Percentiles rank a stretch among this genome's conserved stretches.
Conservation (phyloP, 73 alveolate species). For the Durusdinium trenchii region DNA sequence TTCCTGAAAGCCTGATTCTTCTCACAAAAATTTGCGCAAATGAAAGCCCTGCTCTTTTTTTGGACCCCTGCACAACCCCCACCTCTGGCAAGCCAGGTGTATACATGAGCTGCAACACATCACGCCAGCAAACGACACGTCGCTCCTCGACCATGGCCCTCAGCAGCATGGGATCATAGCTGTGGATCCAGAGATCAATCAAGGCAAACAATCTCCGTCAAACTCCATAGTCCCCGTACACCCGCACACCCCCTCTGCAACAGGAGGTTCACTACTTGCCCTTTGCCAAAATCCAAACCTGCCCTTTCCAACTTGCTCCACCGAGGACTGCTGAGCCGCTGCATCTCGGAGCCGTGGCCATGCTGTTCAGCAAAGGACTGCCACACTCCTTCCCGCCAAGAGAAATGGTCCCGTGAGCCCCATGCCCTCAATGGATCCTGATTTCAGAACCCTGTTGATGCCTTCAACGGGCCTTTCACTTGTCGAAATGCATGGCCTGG, state of each 20-base stretch:
- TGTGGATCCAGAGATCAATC: not conserved
- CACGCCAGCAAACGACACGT: constrained; percentile 87
- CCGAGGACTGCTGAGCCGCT: constrained; percentile 28
- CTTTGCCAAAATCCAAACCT: not conserved
- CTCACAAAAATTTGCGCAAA: too few species aligned
- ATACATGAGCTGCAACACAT: constrained; percentile 78
- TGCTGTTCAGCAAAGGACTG: constrained; percentile 70
- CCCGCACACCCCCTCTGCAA: not conserved
- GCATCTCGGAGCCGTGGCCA: constrained; percentile 71
- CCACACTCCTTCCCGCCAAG: too few species aligned
- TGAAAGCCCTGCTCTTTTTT: too few species aligned
- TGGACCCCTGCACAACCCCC: too few species aligned
- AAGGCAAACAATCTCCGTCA: not conserved
- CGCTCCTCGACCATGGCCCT: constrained; percentile 84
- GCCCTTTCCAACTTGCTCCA: not conserved
- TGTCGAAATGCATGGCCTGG: too few species aligned
- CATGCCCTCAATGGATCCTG: too few species aligned
- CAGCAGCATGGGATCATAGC: not conserved
- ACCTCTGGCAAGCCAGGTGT: constrained; percentile 89
- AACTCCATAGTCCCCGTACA: not conserved
- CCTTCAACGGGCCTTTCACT: too few species aligned
- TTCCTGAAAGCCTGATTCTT: too few species aligned
- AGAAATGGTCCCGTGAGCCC: too few species aligned
- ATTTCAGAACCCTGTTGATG: too few species aligned
- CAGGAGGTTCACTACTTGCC: not conserved